A percentile compares a stretch with the other conserved stretches of the same genome.
Conservation (phyloP, 2,329 filamentous ascomycete genomes). For the Monosporascus sp. region DNA sequence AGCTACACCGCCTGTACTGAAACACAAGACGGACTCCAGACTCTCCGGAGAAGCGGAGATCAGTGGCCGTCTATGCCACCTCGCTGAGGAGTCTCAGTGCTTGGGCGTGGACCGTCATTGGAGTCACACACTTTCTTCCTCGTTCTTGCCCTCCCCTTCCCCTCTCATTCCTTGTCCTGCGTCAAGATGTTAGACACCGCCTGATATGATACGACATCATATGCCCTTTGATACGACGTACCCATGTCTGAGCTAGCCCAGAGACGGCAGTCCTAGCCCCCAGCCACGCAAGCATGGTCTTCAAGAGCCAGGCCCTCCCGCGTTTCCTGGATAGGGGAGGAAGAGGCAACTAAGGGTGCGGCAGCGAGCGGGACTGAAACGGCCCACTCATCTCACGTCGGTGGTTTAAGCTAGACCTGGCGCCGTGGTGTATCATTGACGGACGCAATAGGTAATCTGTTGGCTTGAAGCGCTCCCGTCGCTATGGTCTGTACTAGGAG, state of each 20-base stretch:
- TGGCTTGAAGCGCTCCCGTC: neutral
- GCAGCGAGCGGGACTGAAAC: neutral
- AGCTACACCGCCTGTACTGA: neutral
- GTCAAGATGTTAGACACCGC: too few relatives aligned
- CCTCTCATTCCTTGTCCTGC: too few relatives aligned
- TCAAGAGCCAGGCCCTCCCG: neutral
- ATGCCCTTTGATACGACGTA: too few relatives aligned
- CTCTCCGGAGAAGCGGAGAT: neutral
- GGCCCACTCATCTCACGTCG: neutral
- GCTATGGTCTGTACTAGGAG: too few relatives aligned
- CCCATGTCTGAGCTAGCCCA: too few relatives aligned
- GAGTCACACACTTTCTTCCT: neutral
- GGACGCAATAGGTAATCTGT: neutral
- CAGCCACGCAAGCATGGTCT: neutral
- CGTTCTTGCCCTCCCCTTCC: neutral
- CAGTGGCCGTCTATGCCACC: neutral
- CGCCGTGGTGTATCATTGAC: neutral
- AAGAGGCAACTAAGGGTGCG: neutral
- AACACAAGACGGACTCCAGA: neutral
- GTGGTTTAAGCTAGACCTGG: neutral
- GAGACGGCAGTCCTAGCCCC: neutral
- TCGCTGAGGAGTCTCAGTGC: neutral
- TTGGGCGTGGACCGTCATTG: neutral
- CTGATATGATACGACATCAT: too few relatives aligned
- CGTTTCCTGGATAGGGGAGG: neutral